Base-by-base conservation (phyloP, 2,329 filamentous ascomycete genomes). In the Penicillium sp. region DNA sequence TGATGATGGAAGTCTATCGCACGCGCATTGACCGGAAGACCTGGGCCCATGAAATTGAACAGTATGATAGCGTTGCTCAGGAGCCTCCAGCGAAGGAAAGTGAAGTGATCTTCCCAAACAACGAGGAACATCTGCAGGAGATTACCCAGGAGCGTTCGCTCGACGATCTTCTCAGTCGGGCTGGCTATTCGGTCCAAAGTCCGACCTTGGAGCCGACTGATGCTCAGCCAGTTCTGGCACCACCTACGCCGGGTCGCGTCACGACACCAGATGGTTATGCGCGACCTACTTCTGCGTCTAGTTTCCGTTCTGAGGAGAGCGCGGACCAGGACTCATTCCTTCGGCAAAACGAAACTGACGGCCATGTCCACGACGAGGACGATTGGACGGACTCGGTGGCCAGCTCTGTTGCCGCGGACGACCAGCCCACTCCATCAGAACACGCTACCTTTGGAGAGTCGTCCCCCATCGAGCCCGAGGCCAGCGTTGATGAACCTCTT, bases 1-100 rank as follows among this genome's bases (percentile, higher is more conserved):
- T 88, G 13, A 84, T 89, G 1, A 71, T 93, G 50, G 77, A 82
- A 46, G 84, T 83, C 9, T 78, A 80, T 7, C 75, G 78, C 42
- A 88, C 85, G 0, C 80, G 79, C 52, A 71, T 73, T 8, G 74
- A 81, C 47, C 81, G 88, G 35, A 75, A 82, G 45, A 76, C 73
- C 52, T 82, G 67, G 66, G 61, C 67, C 40, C 60, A 63, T 52
- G 69, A 71, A 59, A 72, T 73, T 29, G 68, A 72, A 46, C 57
- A 64, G 1, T 63, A 64, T n/a, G 63, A 64, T 38, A 59, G 63
- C 27, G 51, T 58, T 41, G 58, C 61, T 38, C 58, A 62, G 46
- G 54, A 35, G 18, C 11, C 32, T 1, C n/a, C 53, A 4, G 27
- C 25, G 39, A 42, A 54, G 34, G 34, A 51, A 11, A 53, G 57